Percentiles rank a stretch among this genome's conserved stretches.
These are phyloP conservation scores for Erythrophleum ivorense DNA, from an alignment of 331 rosid species.

Conservation along the genomic window DNA sequence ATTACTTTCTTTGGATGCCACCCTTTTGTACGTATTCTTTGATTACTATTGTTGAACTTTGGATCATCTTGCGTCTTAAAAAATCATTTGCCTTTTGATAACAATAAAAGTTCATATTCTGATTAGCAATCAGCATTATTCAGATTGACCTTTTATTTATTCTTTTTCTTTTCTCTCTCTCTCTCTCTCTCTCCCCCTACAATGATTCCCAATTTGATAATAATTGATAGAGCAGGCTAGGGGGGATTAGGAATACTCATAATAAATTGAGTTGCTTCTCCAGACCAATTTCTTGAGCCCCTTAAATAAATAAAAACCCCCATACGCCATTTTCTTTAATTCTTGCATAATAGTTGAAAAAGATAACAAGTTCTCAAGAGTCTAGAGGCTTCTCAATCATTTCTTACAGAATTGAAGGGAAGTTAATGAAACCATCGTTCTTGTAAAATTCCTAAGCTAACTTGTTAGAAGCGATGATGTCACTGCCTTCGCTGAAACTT, in stretches of 20 bases:
- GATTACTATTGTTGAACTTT: not conserved
- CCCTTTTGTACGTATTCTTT: slow-evolving; percentile 33
- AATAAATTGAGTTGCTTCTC: slow-evolving; percentile 29
- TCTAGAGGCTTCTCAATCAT: not conserved
- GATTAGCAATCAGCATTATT: slow-evolving; percentile 29
- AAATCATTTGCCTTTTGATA: slow-evolving; percentile 39
- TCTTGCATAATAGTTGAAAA: slow-evolving; percentile 22
- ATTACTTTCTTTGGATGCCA: slow-evolving; percentile 53
- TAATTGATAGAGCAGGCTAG: slow-evolving; percentile 4
- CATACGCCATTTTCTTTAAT: slow-evolving; percentile 25
- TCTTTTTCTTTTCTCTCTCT: not conserved
- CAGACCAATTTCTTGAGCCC: slow-evolving; percentile 18
- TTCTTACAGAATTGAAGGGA: slow-evolving; percentile 20
- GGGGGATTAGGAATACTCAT: not conserved
- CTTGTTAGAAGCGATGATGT: slow-evolving; percentile 26
- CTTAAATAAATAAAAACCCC: slow-evolving; percentile 6
- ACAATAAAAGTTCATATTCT: slow-evolving; percentile 30
- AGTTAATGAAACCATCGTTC: slow-evolving; percentile 24
- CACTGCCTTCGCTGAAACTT: slow-evolving; percentile 41
- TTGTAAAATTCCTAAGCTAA: slow-evolving; percentile 31
- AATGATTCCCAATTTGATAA: slow-evolving; percentile 30
- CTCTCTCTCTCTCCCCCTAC: slow-evolving; percentile 9
- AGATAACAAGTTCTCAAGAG: not conserved
- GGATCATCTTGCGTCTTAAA: slow-evolving; percentile 41
- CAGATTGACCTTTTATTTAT: not conserved